Base-by-base conservation (phyloP, 2,329 filamentous ascomycete genomes). In the Calonectria pseudoreteaudii region DNA sequence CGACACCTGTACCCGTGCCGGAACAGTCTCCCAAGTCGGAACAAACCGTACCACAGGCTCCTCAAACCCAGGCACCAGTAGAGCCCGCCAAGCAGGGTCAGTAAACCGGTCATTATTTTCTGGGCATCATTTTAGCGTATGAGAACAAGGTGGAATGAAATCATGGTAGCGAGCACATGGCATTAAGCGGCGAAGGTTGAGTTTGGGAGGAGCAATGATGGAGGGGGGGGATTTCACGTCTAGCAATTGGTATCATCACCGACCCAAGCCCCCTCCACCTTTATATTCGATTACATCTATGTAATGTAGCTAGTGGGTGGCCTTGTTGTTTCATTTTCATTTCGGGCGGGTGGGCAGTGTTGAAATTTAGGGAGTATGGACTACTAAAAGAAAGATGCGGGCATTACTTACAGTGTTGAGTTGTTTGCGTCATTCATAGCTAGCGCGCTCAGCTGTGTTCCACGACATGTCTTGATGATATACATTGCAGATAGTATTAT, bases 261-360 rank as follows among this genome's bases (percentile, higher is more conserved):
- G 62, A 58, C 69, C 68, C 28, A 60, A 64, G 49, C 34, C 47
- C 68, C 71, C 62, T 67, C 28, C 64, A 73, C 71, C 68, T 67
- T 78, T 78, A 75, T 72, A 76, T 75, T 75, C 72, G 66, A 76
- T 80, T 78, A 79, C 72, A 65, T 76, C 64, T 73, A 75, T 80
- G 78, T 79, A 80, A 79, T 80, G 73, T 77, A 76, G 71, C 68
- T 67, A 52, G 66, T 23, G 74, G 58, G 30, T 66, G 74, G 72
- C 38, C 70, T 75, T 75, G 28, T 28, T 69, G 44, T 64, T 41
- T 31, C 26, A 26, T 69, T 77, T 76, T 70, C 66, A 41, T 50
- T 77, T 75, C 50, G 34, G 78, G 77, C 75, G 77, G 76, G 76
- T 72, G 71, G 74, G 76, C 66, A 72, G 28, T 50, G 66, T 76